Conservation (phyloP, 805 yeast genomes). For the Suhomyces faveliae region DNA sequence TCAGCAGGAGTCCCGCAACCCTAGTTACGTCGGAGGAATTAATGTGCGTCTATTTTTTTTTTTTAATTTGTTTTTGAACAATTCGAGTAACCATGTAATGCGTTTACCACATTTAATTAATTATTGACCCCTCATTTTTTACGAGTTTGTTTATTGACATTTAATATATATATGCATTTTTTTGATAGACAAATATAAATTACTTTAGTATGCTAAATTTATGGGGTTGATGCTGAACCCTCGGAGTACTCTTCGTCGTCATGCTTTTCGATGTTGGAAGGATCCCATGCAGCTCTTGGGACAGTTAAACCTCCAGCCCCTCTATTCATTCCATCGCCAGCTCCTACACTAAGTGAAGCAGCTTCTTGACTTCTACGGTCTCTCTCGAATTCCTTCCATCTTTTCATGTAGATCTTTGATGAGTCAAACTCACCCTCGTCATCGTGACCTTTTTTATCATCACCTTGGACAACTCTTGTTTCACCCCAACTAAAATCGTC, state of each 20-base stretch:
- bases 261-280: conserved; percentile 30
- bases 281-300: conserved; percentile 48
- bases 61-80: background rate
- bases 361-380: conserved; percentile 46
- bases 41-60: background rate
- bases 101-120: background rate
- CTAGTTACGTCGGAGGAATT: background rate
- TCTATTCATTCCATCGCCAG: conserved; percentile 1
- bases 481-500: conserved; percentile 98
- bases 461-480: conserved; percentile 76
- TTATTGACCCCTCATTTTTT: background rate
- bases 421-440: conserved; percentile 88
- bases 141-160: background rate
- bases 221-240: conserved; percentile 14
- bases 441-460: conserved; percentile 64
- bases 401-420: conserved; percentile 83
- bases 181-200: background rate
- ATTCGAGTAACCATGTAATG: background rate
- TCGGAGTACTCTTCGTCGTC: conserved; percentile 27
- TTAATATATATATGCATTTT: background rate
- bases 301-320: conserved; percentile 19
- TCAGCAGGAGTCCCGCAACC: no score
- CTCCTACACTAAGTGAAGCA: conserved; percentile 5
- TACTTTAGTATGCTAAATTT: background rate
- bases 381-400: conserved; percentile 92